Evolutionary conservation across 2,329 filamentous ascomycete genomes (phyloP).

Genomic region (Xenoacremonium recifei): DNA sequence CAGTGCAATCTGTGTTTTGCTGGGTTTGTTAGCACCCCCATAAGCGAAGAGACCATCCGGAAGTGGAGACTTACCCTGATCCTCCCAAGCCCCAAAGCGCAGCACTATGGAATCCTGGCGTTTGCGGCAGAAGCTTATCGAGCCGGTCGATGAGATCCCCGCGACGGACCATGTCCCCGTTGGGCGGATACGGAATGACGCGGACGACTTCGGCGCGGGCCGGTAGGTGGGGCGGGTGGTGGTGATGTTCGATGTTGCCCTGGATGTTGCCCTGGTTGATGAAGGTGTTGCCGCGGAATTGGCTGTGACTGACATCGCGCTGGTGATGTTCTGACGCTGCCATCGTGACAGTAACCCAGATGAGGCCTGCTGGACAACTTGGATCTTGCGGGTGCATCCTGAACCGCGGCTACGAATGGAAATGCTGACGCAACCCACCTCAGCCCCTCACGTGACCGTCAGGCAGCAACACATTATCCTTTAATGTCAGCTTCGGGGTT

Average conservation of each 20-base stretch:
- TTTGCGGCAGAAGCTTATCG: constrained; percentile 2
- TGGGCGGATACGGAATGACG: constrained; percentile 13
- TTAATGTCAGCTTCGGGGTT: neutral
- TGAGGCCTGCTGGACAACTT: neutral
- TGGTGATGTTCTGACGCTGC: neutral
- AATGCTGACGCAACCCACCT: neutral
- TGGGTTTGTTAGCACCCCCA: neutral
- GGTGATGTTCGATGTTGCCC: neutral
- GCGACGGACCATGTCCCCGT: constrained; percentile 11
- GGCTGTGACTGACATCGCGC: neutral
- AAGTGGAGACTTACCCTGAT: constrained; percentile 12
- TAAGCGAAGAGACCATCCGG: neutral
- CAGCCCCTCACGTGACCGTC: neutral
- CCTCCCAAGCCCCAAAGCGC: constrained; percentile 16
- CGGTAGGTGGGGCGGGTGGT: neutral
- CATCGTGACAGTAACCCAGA: neutral
- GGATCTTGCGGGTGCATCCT: neutral
- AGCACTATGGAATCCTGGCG: constrained; percentile 1
- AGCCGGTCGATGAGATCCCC: constrained; percentile 7
- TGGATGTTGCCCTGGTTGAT: neutral
- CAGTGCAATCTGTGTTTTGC: neutral
- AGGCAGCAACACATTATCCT: neutral
- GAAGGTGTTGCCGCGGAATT: neutral
- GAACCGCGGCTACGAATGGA: neutral
- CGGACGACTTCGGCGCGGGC: neutral